Base-by-base conservation (phyloP, 208 protist species). In the Leishmania amazonensis region DNA sequence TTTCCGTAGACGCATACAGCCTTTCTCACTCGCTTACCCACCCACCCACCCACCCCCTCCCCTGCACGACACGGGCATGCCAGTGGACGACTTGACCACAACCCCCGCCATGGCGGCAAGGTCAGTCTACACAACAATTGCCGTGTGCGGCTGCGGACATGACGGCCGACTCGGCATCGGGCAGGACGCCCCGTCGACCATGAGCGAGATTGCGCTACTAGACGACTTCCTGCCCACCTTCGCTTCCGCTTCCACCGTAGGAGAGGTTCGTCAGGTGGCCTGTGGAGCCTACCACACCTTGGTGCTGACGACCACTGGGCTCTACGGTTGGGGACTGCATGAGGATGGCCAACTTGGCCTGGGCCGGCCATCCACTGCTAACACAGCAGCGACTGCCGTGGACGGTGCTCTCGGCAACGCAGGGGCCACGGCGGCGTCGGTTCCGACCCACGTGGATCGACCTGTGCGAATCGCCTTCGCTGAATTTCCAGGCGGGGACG, bases 231-330 rank as follows among this genome's bases (percentile, higher is more conserved):
- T 89, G 1, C 35, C 78, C 19, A 38, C 7, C 81, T 24, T n/a
- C 40, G 31, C 28, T 19, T 7, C 47, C 19, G 62, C 38, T 13
- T 3, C 45, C 60, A n/a, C 3, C n/a, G 13, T 68, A 7, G 84
- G 80, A 21, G 24, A 38, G 19, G 79, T 95, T 47, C 85, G 64
- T 7, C 40, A 87, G 17, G 83, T 96, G 17, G 78, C 86, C 76
- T 93, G 90, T 62, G 95, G 96, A 19, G 96, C 88, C n/a, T 94
- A 96, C 60, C 96, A 98, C 88, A 96, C 89, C 6, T 80, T 98
- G 51, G 89, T 88, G 60, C 92, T 87, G 47, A 97, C 96, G 7
- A 86, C 78, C 28, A 80, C 77, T 13, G 95, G 89, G 5, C 49
- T 98, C 3, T 97, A 94, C 75, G 92, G 89, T 1, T 97, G 88